Evolutionary conservation across 2,329 filamentous ascomycete species (phyloP).

Genomic region (Colletotrichum sojae): DNA sequence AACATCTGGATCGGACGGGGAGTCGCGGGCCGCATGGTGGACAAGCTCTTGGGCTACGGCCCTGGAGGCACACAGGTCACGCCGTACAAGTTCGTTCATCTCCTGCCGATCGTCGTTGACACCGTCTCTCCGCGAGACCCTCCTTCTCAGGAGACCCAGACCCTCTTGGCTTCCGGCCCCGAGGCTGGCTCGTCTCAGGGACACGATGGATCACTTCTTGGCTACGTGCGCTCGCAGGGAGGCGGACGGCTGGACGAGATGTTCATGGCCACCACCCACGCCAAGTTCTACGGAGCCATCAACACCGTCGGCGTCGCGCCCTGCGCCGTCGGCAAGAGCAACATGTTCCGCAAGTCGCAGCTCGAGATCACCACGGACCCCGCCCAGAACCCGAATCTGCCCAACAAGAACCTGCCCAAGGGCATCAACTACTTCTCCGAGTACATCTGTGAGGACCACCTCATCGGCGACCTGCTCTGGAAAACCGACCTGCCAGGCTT

Average conservation of each 20-base stretch:
- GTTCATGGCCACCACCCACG: slow-evolving; percentile 93
- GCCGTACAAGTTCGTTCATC: slow-evolving; percentile 93
- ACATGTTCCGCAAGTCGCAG: slow-evolving; percentile 97
- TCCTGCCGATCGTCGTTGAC: slow-evolving; percentile 92
- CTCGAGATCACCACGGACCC: slow-evolving; percentile 79
- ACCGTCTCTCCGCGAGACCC: slow-evolving; percentile 57
- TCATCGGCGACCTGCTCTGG: slow-evolving; percentile 95
- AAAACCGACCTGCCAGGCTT: slow-evolving; percentile 74
- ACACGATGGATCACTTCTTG: slow-evolving; percentile 43
- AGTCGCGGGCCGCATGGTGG: slow-evolving; percentile 89
- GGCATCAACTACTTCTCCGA: slow-evolving; percentile 95
- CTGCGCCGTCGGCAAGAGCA: slow-evolving; percentile 96
- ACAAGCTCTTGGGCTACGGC: slow-evolving; percentile 81
- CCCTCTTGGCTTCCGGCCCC: slow-evolving; percentile 52
- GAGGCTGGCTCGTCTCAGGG: slow-evolving; percentile 49
- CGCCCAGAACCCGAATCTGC: slow-evolving; percentile 59
- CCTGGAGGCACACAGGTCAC: slow-evolving; percentile 61
- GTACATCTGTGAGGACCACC: slow-evolving; percentile 97
- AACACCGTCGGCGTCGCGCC: slow-evolving; percentile 92
- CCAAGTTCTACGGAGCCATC: slow-evolving; percentile 98
- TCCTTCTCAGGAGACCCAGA: slow-evolving; percentile 45
- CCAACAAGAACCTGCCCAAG: slow-evolving; percentile 59
- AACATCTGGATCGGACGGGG: slow-evolving; percentile 92
- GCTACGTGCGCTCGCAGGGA: slow-evolving; percentile 59
- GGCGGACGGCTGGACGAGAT: slow-evolving; percentile 93